phyloP scores from a whole-genome alignment of 1,139 yeast species.

The Maudiozyma humilis region DNA sequence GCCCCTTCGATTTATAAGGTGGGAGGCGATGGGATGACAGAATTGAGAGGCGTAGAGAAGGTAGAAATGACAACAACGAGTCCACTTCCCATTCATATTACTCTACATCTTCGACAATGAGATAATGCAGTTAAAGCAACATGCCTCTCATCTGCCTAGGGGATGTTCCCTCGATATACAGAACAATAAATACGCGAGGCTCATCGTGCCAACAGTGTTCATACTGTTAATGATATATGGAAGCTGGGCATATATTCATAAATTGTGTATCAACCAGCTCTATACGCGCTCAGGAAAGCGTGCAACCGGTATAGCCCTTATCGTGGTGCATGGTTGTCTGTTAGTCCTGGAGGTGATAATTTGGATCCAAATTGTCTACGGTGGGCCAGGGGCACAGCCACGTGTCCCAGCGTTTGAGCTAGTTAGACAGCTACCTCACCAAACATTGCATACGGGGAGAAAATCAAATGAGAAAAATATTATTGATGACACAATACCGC shows the following conservation, averaged over 20 bases:
- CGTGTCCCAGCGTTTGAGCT: slow-evolving; percentile 21
- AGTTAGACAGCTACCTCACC: slow-evolving; percentile 7
- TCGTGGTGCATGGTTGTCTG: slow-evolving; percentile 14
- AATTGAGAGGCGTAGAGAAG: no score
- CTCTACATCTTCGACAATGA: not conserved
- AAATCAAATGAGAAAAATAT: not conserved
- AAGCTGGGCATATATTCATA: slow-evolving; percentile 26
- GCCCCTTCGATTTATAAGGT: not conserved
- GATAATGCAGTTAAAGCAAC: not conserved
- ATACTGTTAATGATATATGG: slow-evolving; percentile 14
- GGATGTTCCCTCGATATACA: slow-evolving; percentile 1
- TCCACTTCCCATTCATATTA: no score
- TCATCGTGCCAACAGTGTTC: slow-evolving; percentile 5
- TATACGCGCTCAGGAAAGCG: slow-evolving; percentile 11
- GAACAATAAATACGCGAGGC: not conserved
- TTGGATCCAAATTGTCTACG: slow-evolving; percentile 18
- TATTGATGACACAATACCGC: slow-evolving; percentile 13
- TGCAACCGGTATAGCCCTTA: slow-evolving; percentile 22
- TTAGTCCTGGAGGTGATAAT: slow-evolving; percentile 11
- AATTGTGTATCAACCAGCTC: slow-evolving; percentile 22
- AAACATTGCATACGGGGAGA: no score
- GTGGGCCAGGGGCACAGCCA: slow-evolving; percentile 27
- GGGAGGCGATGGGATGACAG: no score
- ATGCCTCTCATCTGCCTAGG: not conserved
- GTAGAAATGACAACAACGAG: no score